A percentile compares a stretch with the other conserved stretches of the same genome.
Conservation (phyloP, 257 asterid species). For the Solanum sejunctum region DNA sequence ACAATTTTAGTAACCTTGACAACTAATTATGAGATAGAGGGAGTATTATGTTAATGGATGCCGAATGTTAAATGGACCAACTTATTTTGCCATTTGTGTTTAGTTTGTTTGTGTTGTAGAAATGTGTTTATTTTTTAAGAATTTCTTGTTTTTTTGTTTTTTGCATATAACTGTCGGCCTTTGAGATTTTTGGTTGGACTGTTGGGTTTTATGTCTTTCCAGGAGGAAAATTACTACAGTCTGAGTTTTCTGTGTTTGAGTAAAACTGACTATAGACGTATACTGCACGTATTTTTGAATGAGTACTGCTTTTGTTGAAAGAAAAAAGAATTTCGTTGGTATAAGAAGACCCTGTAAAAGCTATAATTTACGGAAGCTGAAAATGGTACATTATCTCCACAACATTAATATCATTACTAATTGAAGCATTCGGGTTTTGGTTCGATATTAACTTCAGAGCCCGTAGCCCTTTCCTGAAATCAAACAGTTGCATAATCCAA, state of each 20-base stretch:
- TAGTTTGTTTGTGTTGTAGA: neutral
- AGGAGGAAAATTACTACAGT: neutral
- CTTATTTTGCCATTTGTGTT: neutral
- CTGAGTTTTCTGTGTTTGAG: neutral
- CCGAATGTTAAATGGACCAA: no score
- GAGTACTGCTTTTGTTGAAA: neutral
- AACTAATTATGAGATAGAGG: no score
- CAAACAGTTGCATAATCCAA: neutral
- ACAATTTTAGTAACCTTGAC: no score
- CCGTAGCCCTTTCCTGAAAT: neutral
- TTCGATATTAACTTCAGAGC: neutral
- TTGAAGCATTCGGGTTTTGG: neutral
- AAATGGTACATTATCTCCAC: neutral
- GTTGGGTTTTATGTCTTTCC: neutral
- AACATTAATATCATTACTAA: neutral
- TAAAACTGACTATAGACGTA: neutral
- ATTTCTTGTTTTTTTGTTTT: neutral
- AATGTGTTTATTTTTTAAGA: neutral
- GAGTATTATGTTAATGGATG: no score
- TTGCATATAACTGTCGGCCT: neutral
- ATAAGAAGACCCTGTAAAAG: neutral
- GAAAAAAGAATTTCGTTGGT: neutral
- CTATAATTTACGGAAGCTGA: neutral
- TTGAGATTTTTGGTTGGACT: neutral
- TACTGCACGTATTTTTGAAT: neutral